A percentile compares a stretch with the other conserved stretches of the same genome.
Conservation (phyloP, 2,329 filamentous ascomycete species). For the Trichoderma sp. region DNA sequence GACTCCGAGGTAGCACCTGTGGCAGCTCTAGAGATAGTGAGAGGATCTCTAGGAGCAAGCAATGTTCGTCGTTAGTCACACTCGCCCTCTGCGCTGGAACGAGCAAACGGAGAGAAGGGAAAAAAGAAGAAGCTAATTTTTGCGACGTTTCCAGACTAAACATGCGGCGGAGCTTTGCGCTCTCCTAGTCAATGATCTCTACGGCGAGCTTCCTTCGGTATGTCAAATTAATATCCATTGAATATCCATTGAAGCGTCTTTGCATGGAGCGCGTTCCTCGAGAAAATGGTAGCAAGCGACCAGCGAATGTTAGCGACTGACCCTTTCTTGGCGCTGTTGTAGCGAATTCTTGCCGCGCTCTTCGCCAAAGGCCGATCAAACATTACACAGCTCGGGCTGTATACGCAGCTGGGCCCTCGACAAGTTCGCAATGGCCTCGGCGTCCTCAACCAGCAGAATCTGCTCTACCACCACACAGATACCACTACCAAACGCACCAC, state of each 20-base stretch:
- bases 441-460: conserved; percentile 84
- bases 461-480: conserved; percentile 73
- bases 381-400: conserved; percentile 66
- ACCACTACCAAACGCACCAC: conserved; percentile 63
- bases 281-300: background rate
- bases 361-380: conserved; percentile 77
- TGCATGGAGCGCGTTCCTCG: background rate
- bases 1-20: conserved; percentile 68
- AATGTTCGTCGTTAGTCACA: conserved; percentile 54
- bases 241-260: background rate
- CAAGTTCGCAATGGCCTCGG: conserved; percentile 80
- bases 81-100: conserved; percentile 21
- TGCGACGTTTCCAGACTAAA: conserved; percentile 56
- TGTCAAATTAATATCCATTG: conserved; percentile 21
- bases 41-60: conserved; percentile 74
- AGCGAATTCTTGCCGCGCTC: conserved; percentile 85
- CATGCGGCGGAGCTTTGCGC: conserved; percentile 84
- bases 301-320: conserved; percentile 32
- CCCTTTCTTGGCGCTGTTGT: conserved; percentile 28
- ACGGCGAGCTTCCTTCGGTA: conserved; percentile 92
- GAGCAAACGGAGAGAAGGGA: background rate
- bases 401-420: conserved; percentile 71
- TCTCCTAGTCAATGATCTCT: conserved; percentile 83
- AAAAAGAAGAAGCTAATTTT: conserved; percentile 29
- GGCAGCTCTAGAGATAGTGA: conserved; percentile 76